These are phyloP conservation scores for Fusarium praegraminearum DNA, from an alignment of 2,329 filamentous ascomycete species.

Conservation along the genomic window DNA sequence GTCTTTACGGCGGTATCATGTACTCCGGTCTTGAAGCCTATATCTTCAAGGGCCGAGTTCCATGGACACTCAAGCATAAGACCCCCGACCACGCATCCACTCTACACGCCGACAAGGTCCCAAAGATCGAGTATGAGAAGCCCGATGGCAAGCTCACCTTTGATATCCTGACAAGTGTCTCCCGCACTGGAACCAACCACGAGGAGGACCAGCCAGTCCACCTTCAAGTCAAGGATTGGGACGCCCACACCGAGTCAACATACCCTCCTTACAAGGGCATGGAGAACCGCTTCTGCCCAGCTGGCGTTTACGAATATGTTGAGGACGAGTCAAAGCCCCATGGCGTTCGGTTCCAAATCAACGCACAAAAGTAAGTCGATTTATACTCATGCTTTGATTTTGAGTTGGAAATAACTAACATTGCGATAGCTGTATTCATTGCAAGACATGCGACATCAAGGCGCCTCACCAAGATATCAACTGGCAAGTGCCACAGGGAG, in stretches of 20 bases:
- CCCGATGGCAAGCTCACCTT: conserved; percentile 96
- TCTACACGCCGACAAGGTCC: conserved; percentile 79
- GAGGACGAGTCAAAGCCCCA: conserved; percentile 89
- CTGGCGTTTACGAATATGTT: conserved; percentile 97
- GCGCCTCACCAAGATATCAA: conserved; percentile 97
- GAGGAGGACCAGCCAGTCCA: conserved; percentile 99
- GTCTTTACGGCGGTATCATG: conserved; percentile 87
- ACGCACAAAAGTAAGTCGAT: conserved; percentile 89
- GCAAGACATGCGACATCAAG: conserved; percentile 99
- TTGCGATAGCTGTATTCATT: conserved; percentile 86
- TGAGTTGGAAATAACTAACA: conserved; percentile 23
- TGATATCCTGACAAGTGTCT: conserved; percentile 95
- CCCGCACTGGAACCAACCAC: conserved; percentile 95
- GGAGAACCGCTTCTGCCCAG: conserved; percentile 97
- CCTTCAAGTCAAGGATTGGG: conserved; percentile 94
- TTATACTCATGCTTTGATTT: neutral
- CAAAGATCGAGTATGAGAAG: conserved; percentile 96
- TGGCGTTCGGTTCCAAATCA: conserved; percentile 97
- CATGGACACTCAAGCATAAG: conserved; percentile 93
- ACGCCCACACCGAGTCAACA: conserved; percentile 83
- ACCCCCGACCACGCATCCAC: conserved; percentile 82
- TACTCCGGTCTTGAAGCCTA: conserved; percentile 96
- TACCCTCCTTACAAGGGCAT: conserved; percentile 92
- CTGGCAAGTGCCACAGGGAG: conserved; percentile 94
- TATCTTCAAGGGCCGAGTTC: conserved; percentile 83